Percentiles rank a stretch among this genome's conserved stretches.
These are phyloP conservation scores for Xerocomus potaroensis DNA, from an alignment of 768 basidiomycete species.

Conservation along the genomic window DNA sequence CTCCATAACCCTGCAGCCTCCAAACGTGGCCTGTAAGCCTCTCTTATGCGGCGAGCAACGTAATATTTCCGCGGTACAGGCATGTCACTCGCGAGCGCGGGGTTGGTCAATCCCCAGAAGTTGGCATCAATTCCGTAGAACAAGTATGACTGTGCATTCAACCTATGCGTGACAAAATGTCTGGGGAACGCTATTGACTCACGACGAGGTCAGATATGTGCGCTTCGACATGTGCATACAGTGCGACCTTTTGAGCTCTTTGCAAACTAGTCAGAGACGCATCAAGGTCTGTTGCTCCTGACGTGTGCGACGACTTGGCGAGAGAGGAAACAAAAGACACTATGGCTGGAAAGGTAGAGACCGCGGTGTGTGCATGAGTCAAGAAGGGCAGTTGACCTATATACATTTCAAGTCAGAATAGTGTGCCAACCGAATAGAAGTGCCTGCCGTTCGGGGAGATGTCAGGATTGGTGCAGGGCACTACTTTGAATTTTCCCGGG, in stretches of 20 bases:
- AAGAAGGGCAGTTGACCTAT: conserved; percentile 73
- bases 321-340: conserved; percentile 59
- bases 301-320: conserved; percentile 29
- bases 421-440: background rate
- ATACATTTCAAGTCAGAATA: conserved; percentile 1
- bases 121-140: conserved; percentile 62
- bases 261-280: conserved; percentile 41
- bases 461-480: conserved; percentile 65
- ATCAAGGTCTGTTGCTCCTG: conserved; percentile 44
- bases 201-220: conserved; percentile 71
- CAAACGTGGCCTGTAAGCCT: conserved; percentile 51
- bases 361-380: conserved; percentile 47
- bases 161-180: conserved; percentile 2
- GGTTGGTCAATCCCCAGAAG: conserved; percentile 54
- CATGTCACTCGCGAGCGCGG: conserved; percentile 51
- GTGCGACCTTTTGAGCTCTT: conserved; percentile 53
- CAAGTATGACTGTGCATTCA: conserved; percentile 48
- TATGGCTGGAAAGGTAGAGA: conserved; percentile 57
- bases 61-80: conserved; percentile 72
- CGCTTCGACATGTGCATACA: conserved; percentile 62
- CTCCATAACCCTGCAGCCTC: conserved; percentile 65
- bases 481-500: conserved; percentile 62
- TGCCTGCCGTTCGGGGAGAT: conserved; percentile 66
- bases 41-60: conserved; percentile 59
- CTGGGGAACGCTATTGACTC: conserved; percentile 26